Evolutionary conservation across 768 basidiomycete genomes (phyloP).

Genomic region (Amanita subjunquillea): DNA sequence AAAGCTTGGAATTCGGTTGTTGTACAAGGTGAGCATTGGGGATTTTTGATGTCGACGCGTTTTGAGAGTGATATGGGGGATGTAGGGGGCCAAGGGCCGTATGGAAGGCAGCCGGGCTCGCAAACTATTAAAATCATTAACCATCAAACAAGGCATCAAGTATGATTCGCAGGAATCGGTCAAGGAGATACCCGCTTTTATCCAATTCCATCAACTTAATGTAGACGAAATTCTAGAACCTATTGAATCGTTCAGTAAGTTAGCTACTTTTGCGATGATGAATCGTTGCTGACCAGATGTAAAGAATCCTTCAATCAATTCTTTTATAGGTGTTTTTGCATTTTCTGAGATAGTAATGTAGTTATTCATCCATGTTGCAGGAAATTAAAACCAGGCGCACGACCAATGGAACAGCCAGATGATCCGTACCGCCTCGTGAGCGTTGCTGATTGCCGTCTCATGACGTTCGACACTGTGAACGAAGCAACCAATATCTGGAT

Average conservation of each 20-base stretch:
- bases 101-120: slow-evolving; percentile 86
- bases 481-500: slow-evolving; percentile 93
- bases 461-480: slow-evolving; percentile 80
- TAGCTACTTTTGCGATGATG: not conserved
- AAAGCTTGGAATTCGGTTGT: slow-evolving; percentile 78
- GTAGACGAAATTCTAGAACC: slow-evolving; percentile 79
- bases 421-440: slow-evolving; percentile 76
- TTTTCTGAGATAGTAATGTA: too few species aligned
- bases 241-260: slow-evolving; percentile 71
- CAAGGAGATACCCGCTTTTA: slow-evolving; percentile 76
- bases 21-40: slow-evolving; percentile 57
- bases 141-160: slow-evolving; percentile 90
- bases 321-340: slow-evolving; percentile 55
- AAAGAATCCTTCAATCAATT: slow-evolving; percentile 89
- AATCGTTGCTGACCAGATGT: not conserved
- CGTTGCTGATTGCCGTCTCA: slow-evolving; percentile 93
- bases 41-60: not conserved
- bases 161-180: slow-evolving; percentile 83
- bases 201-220: slow-evolving; percentile 82
- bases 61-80: not conserved
- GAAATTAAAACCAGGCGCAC: slow-evolving; percentile 76
- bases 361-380: slow-evolving; percentile 24
- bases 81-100: slow-evolving; percentile 66
- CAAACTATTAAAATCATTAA: slow-evolving; percentile 77
- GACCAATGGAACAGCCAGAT: slow-evolving; percentile 62